Percentiles rank a stretch among this genome's conserved stretches.
These are phyloP conservation scores for Protostelium mycophagum DNA, from an alignment of 78 protist species.

Conservation along the genomic window DNA sequence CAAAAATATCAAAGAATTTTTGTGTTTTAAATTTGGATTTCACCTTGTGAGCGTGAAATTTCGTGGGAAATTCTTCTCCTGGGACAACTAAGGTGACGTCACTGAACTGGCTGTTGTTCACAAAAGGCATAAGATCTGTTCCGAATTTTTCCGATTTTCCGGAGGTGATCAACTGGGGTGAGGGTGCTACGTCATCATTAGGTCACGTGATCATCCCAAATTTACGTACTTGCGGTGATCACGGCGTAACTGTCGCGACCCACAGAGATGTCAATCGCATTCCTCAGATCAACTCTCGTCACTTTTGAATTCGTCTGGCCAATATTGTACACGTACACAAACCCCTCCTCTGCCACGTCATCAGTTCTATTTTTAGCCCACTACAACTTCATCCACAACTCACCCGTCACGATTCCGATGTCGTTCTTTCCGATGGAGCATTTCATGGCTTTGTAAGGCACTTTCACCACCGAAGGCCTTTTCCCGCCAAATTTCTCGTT, in stretches of 20 bases:
- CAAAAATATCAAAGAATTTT: too few relatives aligned
- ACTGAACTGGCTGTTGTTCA: not conserved
- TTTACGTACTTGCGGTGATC: not conserved
- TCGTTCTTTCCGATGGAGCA: not conserved
- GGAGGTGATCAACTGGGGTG: not conserved
- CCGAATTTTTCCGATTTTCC: not conserved
- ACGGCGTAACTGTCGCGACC: not conserved
- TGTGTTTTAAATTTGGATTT: too few relatives aligned
- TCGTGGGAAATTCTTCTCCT: not conserved
- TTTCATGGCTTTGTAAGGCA: not conserved
- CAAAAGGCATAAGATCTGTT: not conserved
- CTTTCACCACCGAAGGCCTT: not conserved
- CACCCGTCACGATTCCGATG: not conserved
- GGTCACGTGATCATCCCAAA: too few relatives aligned
- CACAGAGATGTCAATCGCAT: not conserved
- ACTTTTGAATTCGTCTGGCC: not conserved
- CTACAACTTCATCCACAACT: not conserved
- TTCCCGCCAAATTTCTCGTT: not conserved
- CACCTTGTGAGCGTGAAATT: not conserved
- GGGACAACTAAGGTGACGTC: not conserved
- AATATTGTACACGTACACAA: not conserved
- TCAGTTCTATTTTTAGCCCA: too few relatives aligned
- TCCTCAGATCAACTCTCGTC: not conserved
- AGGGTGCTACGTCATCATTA: not conserved
- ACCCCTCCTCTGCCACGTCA: not conserved